phyloP scores from a whole-genome alignment of 305 asterid genomes.

The Fraxinus greggii region DNA sequence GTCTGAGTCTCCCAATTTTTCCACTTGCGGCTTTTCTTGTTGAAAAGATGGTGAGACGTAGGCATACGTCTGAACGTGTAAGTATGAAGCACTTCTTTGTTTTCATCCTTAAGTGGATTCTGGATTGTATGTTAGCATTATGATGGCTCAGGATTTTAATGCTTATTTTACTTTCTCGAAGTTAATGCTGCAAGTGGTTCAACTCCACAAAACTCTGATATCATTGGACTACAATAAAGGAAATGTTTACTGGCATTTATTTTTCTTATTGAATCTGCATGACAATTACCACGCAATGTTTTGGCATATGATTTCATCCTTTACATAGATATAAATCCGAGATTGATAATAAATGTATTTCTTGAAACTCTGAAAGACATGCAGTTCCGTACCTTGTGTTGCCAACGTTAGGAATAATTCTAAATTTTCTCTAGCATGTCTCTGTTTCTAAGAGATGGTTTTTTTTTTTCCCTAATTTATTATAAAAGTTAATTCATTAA shows the following conservation, averaged over 20 bases:
- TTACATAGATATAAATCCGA: slow-evolving; percentile 1
- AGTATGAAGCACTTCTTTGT: slow-evolving; percentile 33
- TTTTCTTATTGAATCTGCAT: slow-evolving; percentile 8
- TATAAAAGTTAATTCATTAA: background rate
- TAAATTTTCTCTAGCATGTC: slow-evolving; percentile 14
- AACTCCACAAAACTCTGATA: background rate
- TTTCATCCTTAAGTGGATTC: background rate
- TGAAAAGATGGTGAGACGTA: slow-evolving; percentile 64
- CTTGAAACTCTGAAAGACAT: slow-evolving; percentile 14
- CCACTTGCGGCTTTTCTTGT: slow-evolving; percentile 80
- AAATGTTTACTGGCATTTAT: background rate
- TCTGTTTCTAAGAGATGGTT: slow-evolving; percentile 10
- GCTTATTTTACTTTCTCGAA: slow-evolving; percentile 8
- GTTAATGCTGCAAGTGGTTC: background rate
- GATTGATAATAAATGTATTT: background rate
- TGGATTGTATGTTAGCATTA: background rate
- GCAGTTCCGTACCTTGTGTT: background rate
- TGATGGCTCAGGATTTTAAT: background rate
- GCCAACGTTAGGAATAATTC: slow-evolving; percentile 10
- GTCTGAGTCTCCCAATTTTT: slow-evolving; percentile 79
- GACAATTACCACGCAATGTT: background rate
- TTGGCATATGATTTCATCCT: background rate
- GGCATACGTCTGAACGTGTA: slow-evolving; percentile 63
- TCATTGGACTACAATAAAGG: background rate
- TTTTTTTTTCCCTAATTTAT: background rate